Conservation (phyloP, 2,329 filamentous ascomycete species). For the Achaetomium macrosporum region DNA sequence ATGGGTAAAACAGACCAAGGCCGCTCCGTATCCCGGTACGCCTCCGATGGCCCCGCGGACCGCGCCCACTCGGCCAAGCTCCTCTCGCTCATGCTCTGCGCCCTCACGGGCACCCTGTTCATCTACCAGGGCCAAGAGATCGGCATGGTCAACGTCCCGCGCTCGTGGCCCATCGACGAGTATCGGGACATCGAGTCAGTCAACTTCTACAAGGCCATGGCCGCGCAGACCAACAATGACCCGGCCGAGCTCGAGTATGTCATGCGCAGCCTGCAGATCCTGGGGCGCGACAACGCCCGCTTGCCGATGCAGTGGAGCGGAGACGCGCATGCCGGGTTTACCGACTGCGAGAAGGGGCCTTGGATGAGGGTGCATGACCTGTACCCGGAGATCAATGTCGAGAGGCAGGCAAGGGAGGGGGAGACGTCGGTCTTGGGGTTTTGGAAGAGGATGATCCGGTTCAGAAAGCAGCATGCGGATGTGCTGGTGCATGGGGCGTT, state of each 20-base stretch:
- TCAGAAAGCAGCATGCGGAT: slow-evolving; percentile 51
- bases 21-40: slow-evolving; percentile 49
- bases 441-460: slow-evolving; percentile 50
- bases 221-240: slow-evolving; percentile 24
- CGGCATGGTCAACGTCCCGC: slow-evolving; percentile 51
- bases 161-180: slow-evolving; percentile 41
- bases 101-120: slow-evolving; percentile 49
- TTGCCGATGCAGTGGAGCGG: slow-evolving; percentile 63
- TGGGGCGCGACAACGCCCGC: slow-evolving; percentile 61
- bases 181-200: slow-evolving; percentile 46
- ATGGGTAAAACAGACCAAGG: slow-evolving; percentile 40
- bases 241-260: slow-evolving; percentile 39
- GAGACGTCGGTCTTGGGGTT: slow-evolving; percentile 50
- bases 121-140: slow-evolving; percentile 58
- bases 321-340: slow-evolving; percentile 54
- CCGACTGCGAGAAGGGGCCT: slow-evolving; percentile 35
- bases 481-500: slow-evolving; percentile 59
- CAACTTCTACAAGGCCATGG: slow-evolving; percentile 39
- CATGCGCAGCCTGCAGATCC: slow-evolving; percentile 48
- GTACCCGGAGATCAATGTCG: slow-evolving; percentile 51
- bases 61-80: slow-evolving; percentile 46
- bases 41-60: slow-evolving; percentile 38
- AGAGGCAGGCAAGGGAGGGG: slow-evolving; percentile 37
- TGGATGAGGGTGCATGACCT: slow-evolving; percentile 62
- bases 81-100: slow-evolving; percentile 43